Evolutionary conservation across 2,329 filamentous ascomycete genomes (phyloP).

Genomic region (Cadophora malorum): DNA sequence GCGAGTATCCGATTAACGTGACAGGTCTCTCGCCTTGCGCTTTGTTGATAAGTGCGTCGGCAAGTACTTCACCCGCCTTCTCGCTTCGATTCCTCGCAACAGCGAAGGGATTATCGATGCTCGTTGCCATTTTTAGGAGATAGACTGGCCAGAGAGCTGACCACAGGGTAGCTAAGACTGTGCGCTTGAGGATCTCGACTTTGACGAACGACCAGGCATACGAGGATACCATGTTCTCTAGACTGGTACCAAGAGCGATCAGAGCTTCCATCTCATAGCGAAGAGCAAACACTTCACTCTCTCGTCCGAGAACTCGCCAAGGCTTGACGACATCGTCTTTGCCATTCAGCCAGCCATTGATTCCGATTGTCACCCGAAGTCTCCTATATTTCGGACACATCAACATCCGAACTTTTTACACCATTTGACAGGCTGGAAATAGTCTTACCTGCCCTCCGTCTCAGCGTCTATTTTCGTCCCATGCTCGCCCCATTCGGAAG

Average conservation of each 20-base stretch:
- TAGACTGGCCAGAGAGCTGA: constrained; percentile 57
- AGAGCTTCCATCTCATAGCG: constrained; percentile 83
- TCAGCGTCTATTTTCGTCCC: constrained; percentile 39
- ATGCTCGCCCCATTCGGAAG: constrained; percentile 47
- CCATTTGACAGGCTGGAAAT: neutral
- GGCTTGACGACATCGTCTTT: constrained; percentile 79
- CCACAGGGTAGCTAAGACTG: constrained; percentile 52
- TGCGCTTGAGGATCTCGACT: constrained; percentile 65
- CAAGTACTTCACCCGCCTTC: constrained; percentile 66
- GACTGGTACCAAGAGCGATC: constrained; percentile 75
- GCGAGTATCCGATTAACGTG: constrained; percentile 65
- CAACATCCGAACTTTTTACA: neutral
- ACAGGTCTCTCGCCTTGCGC: constrained; percentile 70
- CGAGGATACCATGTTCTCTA: constrained; percentile 68
- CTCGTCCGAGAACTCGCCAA: constrained; percentile 75
- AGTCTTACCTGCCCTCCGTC: constrained; percentile 42
- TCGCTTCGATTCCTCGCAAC: constrained; percentile 64
- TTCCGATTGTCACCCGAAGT: constrained; percentile 81
- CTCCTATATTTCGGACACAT: constrained; percentile 47
- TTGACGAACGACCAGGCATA: constrained; percentile 67
- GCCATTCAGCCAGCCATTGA: constrained; percentile 84
- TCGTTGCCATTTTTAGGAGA: constrained; percentile 56
- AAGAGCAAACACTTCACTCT: constrained; percentile 82
- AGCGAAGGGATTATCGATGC: constrained; percentile 68
- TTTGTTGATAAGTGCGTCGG: constrained; percentile 77